phyloP scores from a whole-genome alignment of 805 yeast species.

The Candida nanaspora region DNA sequence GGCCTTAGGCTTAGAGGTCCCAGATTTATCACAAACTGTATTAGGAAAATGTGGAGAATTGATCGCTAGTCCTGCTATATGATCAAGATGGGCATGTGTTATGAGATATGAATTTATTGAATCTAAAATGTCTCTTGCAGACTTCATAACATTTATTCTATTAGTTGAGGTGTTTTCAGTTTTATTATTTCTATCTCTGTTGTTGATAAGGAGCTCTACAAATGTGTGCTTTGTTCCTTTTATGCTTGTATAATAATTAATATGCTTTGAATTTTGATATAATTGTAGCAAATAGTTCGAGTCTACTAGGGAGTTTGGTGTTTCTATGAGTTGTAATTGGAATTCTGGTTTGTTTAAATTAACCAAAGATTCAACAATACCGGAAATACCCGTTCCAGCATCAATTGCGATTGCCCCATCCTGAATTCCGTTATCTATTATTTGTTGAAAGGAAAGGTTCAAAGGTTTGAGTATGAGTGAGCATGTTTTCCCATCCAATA shows the following conservation, averaged over 20 bases:
- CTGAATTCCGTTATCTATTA: constrained; percentile 18
- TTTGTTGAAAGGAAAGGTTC: constrained; percentile 30
- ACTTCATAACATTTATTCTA: not conserved
- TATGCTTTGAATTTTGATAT: constrained; percentile 9
- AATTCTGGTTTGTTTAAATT: not conserved
- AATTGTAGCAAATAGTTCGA: constrained; percentile 9
- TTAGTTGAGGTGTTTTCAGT: not conserved
- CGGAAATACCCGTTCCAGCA: constrained; percentile 69
- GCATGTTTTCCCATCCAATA: constrained; percentile 64
- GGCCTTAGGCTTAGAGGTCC: constrained; percentile 24
- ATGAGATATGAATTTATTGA: constrained; percentile 35
- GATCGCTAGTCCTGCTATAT: constrained; percentile 57
- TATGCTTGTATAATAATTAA: constrained; percentile 6
- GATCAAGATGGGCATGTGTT: constrained; percentile 85
- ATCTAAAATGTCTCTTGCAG: constrained; percentile 1
- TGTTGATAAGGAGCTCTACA: not conserved
- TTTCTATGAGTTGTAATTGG: not conserved
- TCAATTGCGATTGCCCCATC: constrained; percentile 55
- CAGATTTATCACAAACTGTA: constrained; percentile 12
- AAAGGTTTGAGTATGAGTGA: constrained; percentile 59
- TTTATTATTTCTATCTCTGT: not conserved
- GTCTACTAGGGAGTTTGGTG: not conserved
- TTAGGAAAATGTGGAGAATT: constrained; percentile 54
- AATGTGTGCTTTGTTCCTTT: not conserved
- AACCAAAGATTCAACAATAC: constrained; percentile 34